phyloP scores from a whole-genome alignment of 164 flowering plant species.

The Nymphaea thermarum region DNA sequence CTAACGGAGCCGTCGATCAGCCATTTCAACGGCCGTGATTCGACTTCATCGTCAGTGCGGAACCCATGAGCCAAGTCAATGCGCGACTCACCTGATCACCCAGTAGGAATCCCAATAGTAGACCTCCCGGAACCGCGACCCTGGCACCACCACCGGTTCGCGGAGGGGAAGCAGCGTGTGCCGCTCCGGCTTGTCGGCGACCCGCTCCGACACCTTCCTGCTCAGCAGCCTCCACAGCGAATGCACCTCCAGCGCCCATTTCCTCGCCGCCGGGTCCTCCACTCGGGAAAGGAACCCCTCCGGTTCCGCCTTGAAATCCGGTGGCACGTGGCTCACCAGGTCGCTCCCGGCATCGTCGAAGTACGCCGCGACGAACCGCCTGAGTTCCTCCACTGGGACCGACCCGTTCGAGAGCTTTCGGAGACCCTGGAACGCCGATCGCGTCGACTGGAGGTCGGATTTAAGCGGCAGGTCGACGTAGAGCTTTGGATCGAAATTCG shows the following conservation, averaged over 20 bases:
- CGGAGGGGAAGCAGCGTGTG: conserved; percentile 76
- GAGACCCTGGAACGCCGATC: conserved; percentile 36
- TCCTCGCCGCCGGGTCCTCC: conserved; percentile 34
- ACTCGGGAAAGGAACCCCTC: conserved; percentile 60
- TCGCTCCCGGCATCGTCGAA: conserved; percentile 61
- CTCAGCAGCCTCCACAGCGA: conserved; percentile 79
- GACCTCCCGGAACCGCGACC: conserved; percentile 82
- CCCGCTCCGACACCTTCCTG: conserved; percentile 41
- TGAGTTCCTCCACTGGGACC: conserved; percentile 23
- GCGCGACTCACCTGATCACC: conserved; percentile 53
- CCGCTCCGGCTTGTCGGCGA: conserved; percentile 28
- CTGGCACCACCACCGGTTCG: conserved; percentile 46
- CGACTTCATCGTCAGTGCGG: too few species aligned
- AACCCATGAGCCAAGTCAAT: too few species aligned
- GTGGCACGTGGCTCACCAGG: conserved; percentile 38
- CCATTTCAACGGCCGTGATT: too few species aligned
- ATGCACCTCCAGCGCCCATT: conserved; percentile 84
- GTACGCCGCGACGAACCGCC: conserved; percentile 27
- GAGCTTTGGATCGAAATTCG: conserved; percentile 59
- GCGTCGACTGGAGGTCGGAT: conserved; percentile 22
- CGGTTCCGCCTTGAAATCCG: conserved; percentile 54
- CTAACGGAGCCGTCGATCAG: too few species aligned
- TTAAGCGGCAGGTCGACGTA: conserved; percentile 68
- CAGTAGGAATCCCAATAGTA: conserved; percentile 98
- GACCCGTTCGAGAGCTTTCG: conserved; percentile 26